Base-by-base conservation (phyloP, 2,329 filamentous ascomycete species). In the Tolypocladium amazonense region DNA sequence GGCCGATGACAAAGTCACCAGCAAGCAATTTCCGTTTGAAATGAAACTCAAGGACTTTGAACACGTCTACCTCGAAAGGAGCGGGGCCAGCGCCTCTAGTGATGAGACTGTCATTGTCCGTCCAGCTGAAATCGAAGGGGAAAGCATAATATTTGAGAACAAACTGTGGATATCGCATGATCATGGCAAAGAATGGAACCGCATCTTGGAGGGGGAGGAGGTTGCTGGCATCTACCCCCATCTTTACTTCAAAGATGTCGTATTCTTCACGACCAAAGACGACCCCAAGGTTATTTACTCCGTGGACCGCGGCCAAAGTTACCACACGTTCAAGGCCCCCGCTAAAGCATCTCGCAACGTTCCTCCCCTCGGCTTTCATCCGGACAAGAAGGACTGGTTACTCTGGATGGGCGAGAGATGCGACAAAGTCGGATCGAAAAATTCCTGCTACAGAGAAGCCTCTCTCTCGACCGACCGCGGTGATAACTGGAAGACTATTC, bases 331-430 rank as follows among this genome's bases (percentile, higher is more conserved):
- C 73, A 74, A 89, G 61, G 85, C 88, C 3, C 89, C 88, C 1
- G 78, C 83, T 50, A 81, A 82, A 64, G 73, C 74, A 8, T 54
- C 47, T 25, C 66, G 76, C 55, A 62, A 65, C 1, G 64, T 69
- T 4, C 69, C 76, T 8, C 81, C 84, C 23, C 80, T 92, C 50
- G 79, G 81, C 41, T 99, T 99, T 76, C 94, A 99, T 68, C 89
- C 92, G 1, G 85, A 88, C 65, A 84, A 88, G 67, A 88, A 88
- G 70, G 89, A 96, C 68, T 97, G 92, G 91, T 79, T 97, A 52
- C 89, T 99, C 62, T 97, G 92, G 92, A 85, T 88, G 56, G 93
- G 92, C 45, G 76, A 85, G 64, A 83, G 88, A 62, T 95, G 90
- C 70, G 82, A 86, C 52, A 72, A 72, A 38, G 71, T 76, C 4